phyloP scores from a whole-genome alignment of 208 protist genomes.

The Trypanosoma vivax region DNA sequence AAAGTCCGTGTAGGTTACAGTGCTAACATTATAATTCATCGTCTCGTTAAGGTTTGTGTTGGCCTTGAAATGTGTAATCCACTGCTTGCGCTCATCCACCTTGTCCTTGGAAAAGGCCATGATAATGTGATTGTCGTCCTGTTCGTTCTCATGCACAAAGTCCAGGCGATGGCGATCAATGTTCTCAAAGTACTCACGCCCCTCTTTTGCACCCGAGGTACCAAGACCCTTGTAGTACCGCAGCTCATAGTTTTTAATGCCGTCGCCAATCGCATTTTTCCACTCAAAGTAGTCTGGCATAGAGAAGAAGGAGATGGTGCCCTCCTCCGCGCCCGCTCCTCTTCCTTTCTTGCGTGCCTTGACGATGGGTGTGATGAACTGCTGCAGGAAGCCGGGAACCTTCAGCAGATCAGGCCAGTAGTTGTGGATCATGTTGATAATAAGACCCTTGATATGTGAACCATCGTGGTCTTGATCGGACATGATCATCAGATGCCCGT shows the following conservation, averaged over 20 bases:
- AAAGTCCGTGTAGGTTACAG: slow-evolving; percentile 95
- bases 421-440: slow-evolving; percentile 99
- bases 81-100: slow-evolving; percentile 98
- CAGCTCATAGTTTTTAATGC: slow-evolving; percentile 90
- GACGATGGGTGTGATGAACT: slow-evolving; percentile 99
- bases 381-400: slow-evolving; percentile 95
- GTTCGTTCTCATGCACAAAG: slow-evolving; percentile 86
- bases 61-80: slow-evolving; percentile 92
- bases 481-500: slow-evolving; percentile 99
- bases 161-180: slow-evolving; percentile 95
- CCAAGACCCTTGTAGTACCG: slow-evolving; percentile 99
- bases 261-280: slow-evolving; percentile 75
- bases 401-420: slow-evolving; percentile 98
- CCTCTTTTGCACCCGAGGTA: slow-evolving; percentile 95
- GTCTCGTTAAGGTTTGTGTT: slow-evolving; percentile 74
- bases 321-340: slow-evolving; percentile 26
- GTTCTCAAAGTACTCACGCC: slow-evolving; percentile 99
- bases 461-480: slow-evolving; percentile 99
- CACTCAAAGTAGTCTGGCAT: slow-evolving; percentile 98
- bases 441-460: slow-evolving; percentile 99
- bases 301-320: slow-evolving; percentile 97
- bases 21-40: slow-evolving; percentile 89
- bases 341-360: slow-evolving; percentile 92
- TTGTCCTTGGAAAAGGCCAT: slow-evolving; percentile 98
- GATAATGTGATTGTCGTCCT: slow-evolving; percentile 94